Evolutionary conservation across 306 rosid species (phyloP).

Genomic region (Fragaria ananassa): DNA sequence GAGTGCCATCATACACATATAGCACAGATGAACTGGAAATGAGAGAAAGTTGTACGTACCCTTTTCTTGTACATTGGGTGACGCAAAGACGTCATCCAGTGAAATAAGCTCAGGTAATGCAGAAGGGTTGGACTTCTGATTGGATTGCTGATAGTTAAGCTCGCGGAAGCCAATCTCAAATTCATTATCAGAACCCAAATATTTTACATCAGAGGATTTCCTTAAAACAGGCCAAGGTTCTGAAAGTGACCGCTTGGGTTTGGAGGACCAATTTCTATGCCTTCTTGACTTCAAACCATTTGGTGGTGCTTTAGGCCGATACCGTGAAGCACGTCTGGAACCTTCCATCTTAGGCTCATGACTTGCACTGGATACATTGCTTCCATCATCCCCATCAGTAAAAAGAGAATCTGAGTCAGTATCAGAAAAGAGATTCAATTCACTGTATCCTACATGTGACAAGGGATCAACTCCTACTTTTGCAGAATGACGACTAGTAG

Average conservation of each 20-base stretch:
- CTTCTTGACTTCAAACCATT: constrained; percentile 33
- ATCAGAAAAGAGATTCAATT: constrained; percentile 60
- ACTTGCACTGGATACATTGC: constrained; percentile 29
- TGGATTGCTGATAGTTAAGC: constrained; percentile 31
- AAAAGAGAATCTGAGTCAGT: constrained; percentile 58
- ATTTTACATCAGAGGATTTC: constrained; percentile 26
- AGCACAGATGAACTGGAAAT: constrained; percentile 26
- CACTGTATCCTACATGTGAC: constrained; percentile 47
- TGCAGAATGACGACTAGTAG: constrained; percentile 23
- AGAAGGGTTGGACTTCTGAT: constrained; percentile 32
- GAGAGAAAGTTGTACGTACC: constrained; percentile 24
- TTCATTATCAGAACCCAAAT: constrained; percentile 24
- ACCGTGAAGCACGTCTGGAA: constrained; percentile 18
- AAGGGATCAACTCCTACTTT: constrained; percentile 29
- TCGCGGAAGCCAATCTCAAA: constrained; percentile 28
- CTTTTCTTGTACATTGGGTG: constrained; percentile 26
- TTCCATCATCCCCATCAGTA: constrained; percentile 53
- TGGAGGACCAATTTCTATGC: constrained; percentile 17
- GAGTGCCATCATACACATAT: constrained; percentile 22
- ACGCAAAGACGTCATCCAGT: constrained; percentile 35
- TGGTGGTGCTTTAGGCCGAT: constrained; percentile 23
- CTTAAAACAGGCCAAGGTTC: constrained; percentile 35
- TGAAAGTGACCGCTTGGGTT: constrained; percentile 32
- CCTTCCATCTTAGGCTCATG: constrained; percentile 29
- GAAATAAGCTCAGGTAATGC: constrained; percentile 46